phyloP scores from a whole-genome alignment of 305 asterid genomes.

The Fraxinus floribunda region DNA sequence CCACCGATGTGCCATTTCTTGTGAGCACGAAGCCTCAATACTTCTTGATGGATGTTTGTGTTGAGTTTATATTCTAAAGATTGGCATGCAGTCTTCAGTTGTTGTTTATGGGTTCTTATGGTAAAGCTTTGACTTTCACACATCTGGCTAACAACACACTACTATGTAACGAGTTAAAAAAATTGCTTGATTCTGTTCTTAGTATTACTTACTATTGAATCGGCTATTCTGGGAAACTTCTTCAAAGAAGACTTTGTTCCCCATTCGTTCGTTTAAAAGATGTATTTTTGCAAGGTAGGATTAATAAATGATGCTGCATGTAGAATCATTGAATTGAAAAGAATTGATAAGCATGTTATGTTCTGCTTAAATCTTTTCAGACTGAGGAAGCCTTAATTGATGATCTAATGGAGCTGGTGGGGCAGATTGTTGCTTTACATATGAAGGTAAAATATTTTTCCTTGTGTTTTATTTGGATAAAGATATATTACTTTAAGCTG shows the following conservation, averaged over 20 bases:
- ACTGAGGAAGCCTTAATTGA: slow-evolving; percentile 64
- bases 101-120: background rate
- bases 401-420: slow-evolving; percentile 88
- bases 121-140: background rate
- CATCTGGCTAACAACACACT: background rate
- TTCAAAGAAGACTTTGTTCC: background rate
- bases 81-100: background rate
- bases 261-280: background rate
- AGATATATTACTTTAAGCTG: background rate
- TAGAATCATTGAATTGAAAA: background rate
- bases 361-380: slow-evolving; percentile 39
- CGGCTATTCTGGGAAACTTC: background rate
- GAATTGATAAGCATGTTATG: slow-evolving; percentile 14
- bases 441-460: slow-evolving; percentile 64
- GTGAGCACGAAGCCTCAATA: background rate
- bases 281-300: background rate
- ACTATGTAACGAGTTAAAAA: background rate
- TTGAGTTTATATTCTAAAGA: slow-evolving; percentile 1
- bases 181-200: slow-evolving; percentile 10
- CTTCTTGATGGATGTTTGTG: background rate
- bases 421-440: slow-evolving; percentile 89
- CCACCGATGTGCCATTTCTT: too few species aligned
- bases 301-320: background rate
- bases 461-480: background rate
- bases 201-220: background rate